These are phyloP conservation scores for Vaucheria bursata DNA, from an alignment of 352 stramenopile genomes.

Conservation along the genomic window DNA sequence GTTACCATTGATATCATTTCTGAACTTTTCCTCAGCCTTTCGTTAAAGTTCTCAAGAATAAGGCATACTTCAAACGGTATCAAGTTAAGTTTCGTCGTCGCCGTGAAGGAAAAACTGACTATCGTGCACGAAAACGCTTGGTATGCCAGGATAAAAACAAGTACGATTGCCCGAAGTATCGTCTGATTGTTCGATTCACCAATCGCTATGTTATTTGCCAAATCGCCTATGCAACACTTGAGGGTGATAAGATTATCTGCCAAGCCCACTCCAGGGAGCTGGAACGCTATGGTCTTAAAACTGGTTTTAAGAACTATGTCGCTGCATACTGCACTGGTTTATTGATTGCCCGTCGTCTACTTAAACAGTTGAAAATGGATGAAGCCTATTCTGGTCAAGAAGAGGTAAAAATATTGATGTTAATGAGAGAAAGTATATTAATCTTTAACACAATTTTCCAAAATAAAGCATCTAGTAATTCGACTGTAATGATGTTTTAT, in stretches of 20 bases:
- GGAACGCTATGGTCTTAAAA: conserved; percentile 82
- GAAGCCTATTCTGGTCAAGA: conserved; percentile 85
- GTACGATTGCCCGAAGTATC: conserved; percentile 98
- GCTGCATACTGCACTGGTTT: conserved; percentile 94
- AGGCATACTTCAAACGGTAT: conserved; percentile 99
- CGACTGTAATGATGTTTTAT: neutral
- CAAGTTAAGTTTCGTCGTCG: conserved; percentile 96
- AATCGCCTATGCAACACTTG: conserved; percentile 95
- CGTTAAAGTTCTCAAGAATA: conserved; percentile 97
- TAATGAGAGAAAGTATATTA: conserved; percentile 6
- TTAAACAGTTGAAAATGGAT: conserved; percentile 95
- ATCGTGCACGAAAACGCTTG: conserved; percentile 94
- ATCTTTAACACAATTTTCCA: neutral
- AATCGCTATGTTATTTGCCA: conserved; percentile 77
- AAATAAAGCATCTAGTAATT: neutral
- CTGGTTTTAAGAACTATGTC: conserved; percentile 98
- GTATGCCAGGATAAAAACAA: conserved; percentile 99
- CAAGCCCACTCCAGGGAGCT: conserved; percentile 85
- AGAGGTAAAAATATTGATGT: conserved; percentile 26
- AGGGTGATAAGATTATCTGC: conserved; percentile 71
- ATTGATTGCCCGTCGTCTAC: conserved; percentile 82
- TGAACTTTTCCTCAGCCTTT: no score
- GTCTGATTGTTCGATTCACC: conserved; percentile 81
- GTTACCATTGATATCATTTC: no score
- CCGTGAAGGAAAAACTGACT: conserved; percentile 98